Evolutionary conservation across 345 rosid species (phyloP).

Genomic region (Fremontodendron californicum): DNA sequence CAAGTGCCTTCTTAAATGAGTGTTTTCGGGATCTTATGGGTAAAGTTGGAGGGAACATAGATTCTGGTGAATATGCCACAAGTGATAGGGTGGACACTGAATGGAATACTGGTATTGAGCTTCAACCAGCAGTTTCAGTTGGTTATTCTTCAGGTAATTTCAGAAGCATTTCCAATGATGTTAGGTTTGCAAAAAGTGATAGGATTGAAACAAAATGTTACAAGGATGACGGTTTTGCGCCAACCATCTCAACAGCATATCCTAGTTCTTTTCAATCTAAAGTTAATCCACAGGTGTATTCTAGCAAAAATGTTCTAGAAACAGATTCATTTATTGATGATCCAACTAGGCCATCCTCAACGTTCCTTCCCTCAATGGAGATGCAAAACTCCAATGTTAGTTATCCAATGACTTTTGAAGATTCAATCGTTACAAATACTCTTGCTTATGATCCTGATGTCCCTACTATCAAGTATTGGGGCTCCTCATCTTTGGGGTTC

Average conservation of each 20-base stretch:
- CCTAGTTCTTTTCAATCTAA: constrained; percentile 18
- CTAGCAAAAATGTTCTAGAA: constrained; percentile 17
- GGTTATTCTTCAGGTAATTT: constrained; percentile 15
- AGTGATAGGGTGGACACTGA: constrained; percentile 26
- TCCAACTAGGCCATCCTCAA: constrained; percentile 22
- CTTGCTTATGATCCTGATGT: constrained; percentile 25
- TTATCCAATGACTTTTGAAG: constrained; percentile 19
- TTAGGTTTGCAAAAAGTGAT: constrained; percentile 20
- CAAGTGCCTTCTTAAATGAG: constrained; percentile 12
- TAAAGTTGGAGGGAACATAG: constrained; percentile 1
- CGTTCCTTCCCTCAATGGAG: constrained; percentile 18
- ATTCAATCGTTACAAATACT: constrained; percentile 21
- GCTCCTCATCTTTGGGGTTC: constrained; percentile 14
- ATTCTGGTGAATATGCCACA: not conserved
- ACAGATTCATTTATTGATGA: constrained; percentile 23
- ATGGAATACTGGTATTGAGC: constrained; percentile 9
- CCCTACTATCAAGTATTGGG: constrained; percentile 11
- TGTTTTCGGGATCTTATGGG: constrained; percentile 6
- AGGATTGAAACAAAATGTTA: constrained; percentile 21
- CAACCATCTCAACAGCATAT: constrained; percentile 4
- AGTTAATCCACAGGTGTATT: not conserved
- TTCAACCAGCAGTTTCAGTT: constrained; percentile 14
- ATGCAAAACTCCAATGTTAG: constrained; percentile 19
- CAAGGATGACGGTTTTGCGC: constrained; percentile 22
- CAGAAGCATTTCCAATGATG: constrained; percentile 24